These are phyloP conservation scores for Rachicladosporium sp. DNA, from an alignment of 2,329 filamentous ascomycete genomes.

Conservation along the genomic window DNA sequence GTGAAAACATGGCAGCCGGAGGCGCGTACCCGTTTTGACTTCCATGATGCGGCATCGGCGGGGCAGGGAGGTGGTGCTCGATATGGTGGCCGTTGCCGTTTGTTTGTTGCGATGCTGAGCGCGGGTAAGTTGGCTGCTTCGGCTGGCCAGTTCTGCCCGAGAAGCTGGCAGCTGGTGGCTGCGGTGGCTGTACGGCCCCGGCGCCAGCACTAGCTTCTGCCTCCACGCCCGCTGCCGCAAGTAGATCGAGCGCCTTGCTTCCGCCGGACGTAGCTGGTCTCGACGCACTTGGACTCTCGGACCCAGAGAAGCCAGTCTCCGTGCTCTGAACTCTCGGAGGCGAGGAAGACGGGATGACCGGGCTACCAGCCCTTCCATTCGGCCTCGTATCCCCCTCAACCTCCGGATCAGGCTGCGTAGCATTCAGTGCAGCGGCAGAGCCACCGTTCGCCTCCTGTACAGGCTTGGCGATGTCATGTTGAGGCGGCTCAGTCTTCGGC, in stretches of 20 bases:
- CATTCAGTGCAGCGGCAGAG: too few species aligned
- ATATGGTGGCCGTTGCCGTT: constrained; percentile 13
- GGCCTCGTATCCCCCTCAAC: too few species aligned
- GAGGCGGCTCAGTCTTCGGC: constrained; percentile 8
- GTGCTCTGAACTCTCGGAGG: constrained; percentile 2
- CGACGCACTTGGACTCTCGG: constrained; percentile 2
- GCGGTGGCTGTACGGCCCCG: not conserved
- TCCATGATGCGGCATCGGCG: constrained; percentile 14
- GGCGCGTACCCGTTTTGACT: constrained; percentile 3
- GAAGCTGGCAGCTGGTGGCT: constrained; percentile 2
- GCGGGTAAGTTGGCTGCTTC: constrained; percentile 22
- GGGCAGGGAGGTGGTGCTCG: not conserved
- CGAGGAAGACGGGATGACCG: constrained; percentile 18
- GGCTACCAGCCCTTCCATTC: constrained; percentile 8
- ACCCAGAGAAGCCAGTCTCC: constrained; percentile 3
- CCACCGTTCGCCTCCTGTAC: too few species aligned
- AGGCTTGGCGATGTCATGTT: constrained; percentile 4
- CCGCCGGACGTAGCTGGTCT: constrained; percentile 11
- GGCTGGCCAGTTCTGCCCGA: not conserved
- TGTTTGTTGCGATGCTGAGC: constrained; percentile 11
- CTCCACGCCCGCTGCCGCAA: constrained; percentile 9
- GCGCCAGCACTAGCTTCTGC: constrained; percentile 3
- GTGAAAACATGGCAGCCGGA: too few species aligned
- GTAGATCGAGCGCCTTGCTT: constrained; percentile 20
- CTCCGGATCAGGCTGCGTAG: too few species aligned